Evolutionary conservation across 257 asterid species (phyloP).

Genomic region (Solanum infundibuliforme): DNA sequence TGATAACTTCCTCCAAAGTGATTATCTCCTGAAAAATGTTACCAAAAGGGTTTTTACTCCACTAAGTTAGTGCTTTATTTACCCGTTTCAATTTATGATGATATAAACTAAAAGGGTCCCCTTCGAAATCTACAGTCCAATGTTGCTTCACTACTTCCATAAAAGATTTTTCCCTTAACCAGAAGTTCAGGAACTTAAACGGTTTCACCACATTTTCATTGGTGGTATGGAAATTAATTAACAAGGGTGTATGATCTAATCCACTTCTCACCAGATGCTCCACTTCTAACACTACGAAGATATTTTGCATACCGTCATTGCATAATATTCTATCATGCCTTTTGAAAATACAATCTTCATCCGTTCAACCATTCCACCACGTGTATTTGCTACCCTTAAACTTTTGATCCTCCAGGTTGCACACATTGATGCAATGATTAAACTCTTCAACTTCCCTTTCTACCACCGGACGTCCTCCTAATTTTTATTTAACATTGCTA

Average conservation of each 20-base stretch:
- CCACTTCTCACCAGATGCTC: background rate
- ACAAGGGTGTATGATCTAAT: background rate
- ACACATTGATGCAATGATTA: background rate
- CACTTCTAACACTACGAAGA: background rate
- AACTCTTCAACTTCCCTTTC: background rate
- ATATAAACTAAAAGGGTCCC: background rate
- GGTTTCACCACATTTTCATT: background rate
- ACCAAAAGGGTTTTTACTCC: background rate
- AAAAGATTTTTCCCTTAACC: too few relatives aligned
- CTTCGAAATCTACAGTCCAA: background rate
- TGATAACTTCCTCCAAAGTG: background rate
- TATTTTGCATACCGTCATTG: background rate
- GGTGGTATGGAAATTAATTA: too few relatives aligned
- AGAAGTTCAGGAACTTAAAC: background rate
- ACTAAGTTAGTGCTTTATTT: background rate
- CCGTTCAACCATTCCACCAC: background rate
- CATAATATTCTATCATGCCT: background rate
- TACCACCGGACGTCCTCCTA: background rate
- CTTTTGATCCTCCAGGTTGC: background rate
- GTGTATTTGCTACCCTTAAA: background rate
- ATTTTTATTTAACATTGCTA: background rate
- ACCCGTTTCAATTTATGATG: background rate
- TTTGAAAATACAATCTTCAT: too few relatives aligned
- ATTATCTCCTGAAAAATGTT: background rate
- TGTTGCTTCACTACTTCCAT: too few relatives aligned